phyloP scores from a whole-genome alignment of 1,139 yeast genomes.

The Magnusiomyces tetraspermus region DNA sequence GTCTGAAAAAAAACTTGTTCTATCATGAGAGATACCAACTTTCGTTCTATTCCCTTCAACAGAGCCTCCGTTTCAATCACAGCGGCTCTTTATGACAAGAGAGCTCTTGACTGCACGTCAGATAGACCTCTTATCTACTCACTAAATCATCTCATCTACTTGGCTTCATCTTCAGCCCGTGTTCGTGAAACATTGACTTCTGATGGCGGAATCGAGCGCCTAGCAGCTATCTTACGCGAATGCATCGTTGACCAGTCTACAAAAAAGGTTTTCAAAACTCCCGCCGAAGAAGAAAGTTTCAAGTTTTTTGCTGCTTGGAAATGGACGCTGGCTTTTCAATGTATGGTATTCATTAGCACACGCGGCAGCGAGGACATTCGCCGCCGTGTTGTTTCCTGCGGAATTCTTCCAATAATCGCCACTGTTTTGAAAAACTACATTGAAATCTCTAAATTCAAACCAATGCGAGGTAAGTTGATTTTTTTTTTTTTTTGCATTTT shows the following conservation, averaged over 20 bases:
- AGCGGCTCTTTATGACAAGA: constrained; percentile 75
- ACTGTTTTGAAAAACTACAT: constrained; percentile 84
- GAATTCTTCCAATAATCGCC: constrained; percentile 81
- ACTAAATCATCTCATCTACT: constrained; percentile 75
- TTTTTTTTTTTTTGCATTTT: neutral
- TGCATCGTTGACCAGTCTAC: constrained; percentile 39
- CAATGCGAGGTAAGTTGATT: constrained; percentile 9
- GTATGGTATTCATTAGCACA: constrained; percentile 82
- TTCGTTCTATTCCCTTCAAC: constrained; percentile 66
- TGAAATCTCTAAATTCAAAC: constrained; percentile 16
- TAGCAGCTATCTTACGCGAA: constrained; percentile 76
- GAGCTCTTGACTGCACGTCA: constrained; percentile 86
- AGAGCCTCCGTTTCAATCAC: constrained; percentile 88
- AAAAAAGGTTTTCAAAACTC: constrained; percentile 2
- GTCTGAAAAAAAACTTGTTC: neutral
- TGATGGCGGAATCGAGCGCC: constrained; percentile 88
- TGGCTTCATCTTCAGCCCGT: constrained; percentile 77
- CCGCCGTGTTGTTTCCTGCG: constrained; percentile 81
- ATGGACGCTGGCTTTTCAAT: constrained; percentile 92
- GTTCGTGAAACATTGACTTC: constrained; percentile 80
- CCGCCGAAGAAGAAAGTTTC: constrained; percentile 11
- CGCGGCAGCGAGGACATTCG: constrained; percentile 84
- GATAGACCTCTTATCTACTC: constrained; percentile 89
- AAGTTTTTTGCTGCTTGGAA: constrained; percentile 75
- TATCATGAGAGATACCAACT: constrained; percentile 82